Evolutionary conservation across 1,284 basidiomycete species (phyloP).

Genomic region (Cystobasidium pallidum): DNA sequence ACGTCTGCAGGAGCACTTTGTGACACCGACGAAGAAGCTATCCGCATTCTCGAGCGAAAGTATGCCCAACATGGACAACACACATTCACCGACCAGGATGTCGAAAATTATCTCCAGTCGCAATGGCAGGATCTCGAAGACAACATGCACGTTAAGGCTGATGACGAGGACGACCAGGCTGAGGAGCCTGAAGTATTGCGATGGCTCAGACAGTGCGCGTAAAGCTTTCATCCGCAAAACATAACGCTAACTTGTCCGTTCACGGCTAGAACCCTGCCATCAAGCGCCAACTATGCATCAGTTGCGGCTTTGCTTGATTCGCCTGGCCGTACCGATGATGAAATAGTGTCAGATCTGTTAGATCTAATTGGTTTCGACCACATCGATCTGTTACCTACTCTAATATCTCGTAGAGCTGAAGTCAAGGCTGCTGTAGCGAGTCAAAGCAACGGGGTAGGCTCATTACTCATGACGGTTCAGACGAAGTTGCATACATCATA

Average conservation of each 20-base stretch:
- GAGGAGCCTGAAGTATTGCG: slow-evolving; percentile 13
- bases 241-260: background rate
- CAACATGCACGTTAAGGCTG: background rate
- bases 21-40: slow-evolving; percentile 27
- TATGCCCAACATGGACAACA: background rate
- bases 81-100: background rate
- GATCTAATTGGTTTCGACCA: slow-evolving; percentile 38
- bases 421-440: background rate
- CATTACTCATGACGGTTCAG: background rate
- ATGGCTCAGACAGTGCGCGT: slow-evolving; percentile 17
- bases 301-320: slow-evolving; percentile 19
- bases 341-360: slow-evolving; percentile 41
- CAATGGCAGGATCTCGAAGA: slow-evolving; percentile 9
- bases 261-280: background rate
- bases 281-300: slow-evolving; percentile 1
- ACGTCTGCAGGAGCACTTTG: slow-evolving; percentile 31
- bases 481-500: background rate
- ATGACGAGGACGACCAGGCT: slow-evolving; percentile 1
- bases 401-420: slow-evolving; percentile 23
- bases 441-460: slow-evolving; percentile 1
- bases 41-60: slow-evolving; percentile 10
- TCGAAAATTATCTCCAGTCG: slow-evolving; percentile 14
- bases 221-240: background rate
- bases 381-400: slow-evolving; percentile 28
- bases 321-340: slow-evolving; percentile 25